Conservation (phyloP, 2,329 filamentous ascomycete species). For the Fusarium sp. region DNA sequence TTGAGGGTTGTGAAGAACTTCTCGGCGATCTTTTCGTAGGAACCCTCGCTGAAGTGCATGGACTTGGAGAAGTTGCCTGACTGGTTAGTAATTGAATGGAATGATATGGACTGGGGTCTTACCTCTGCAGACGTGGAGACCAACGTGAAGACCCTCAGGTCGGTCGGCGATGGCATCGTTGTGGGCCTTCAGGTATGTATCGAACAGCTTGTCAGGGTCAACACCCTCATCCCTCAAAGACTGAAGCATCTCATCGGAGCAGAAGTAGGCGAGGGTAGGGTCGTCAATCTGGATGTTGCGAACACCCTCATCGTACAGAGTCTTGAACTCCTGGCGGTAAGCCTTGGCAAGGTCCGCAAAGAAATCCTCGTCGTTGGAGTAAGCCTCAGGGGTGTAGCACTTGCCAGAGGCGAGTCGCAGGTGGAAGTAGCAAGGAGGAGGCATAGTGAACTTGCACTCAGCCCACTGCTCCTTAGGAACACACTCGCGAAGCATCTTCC, state of each 20-base stretch:
- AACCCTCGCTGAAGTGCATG: constrained; percentile 72
- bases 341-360: constrained; percentile 67
- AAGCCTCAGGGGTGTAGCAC: constrained; percentile 64
- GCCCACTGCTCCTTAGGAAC: constrained; percentile 69
- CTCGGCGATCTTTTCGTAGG: constrained; percentile 70
- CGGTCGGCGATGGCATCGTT: constrained; percentile 73
- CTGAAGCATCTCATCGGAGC: constrained; percentile 72
- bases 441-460: constrained; percentile 75
- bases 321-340: constrained; percentile 65
- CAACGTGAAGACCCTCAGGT: constrained; percentile 74
- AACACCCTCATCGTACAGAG: constrained; percentile 65
- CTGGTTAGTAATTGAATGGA: not conserved
- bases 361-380: constrained; percentile 64
- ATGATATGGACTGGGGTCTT: not conserved
- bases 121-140: constrained; percentile 70
- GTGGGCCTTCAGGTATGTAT: constrained; percentile 77
- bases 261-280: constrained; percentile 74
- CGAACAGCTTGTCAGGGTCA: constrained; percentile 72
- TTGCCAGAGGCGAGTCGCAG: constrained; percentile 60
- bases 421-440: constrained; percentile 76
- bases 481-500: constrained; percentile 51
- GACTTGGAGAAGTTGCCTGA: constrained; percentile 70
- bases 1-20: constrained; percentile 69
- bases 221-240: constrained; percentile 68
- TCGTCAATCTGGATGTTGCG: constrained; percentile 71